Percentiles rank a stretch among this genome's conserved stretches.
phyloP scores from a whole-genome alignment of 176 grass and related monocot genomes.

The Puccinellia tenuiflora region DNA sequence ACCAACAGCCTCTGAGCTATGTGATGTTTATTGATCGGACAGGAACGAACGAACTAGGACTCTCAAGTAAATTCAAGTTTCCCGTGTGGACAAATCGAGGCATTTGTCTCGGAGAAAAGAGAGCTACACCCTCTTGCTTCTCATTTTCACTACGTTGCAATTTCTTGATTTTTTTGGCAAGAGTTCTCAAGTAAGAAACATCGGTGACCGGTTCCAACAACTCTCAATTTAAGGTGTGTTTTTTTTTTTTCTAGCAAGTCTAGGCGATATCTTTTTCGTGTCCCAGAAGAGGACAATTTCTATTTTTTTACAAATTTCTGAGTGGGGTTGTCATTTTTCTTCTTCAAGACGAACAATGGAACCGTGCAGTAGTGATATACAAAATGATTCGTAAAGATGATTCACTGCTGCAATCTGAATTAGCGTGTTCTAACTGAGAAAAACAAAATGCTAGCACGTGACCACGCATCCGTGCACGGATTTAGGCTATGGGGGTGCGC shows the following conservation, averaged over 20 bases:
- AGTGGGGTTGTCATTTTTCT: background rate
- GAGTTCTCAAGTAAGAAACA: background rate
- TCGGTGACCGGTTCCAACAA: background rate
- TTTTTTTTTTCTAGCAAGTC: too few species aligned
- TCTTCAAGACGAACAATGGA: background rate
- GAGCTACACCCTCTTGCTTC: too few species aligned
- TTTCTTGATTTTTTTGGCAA: background rate
- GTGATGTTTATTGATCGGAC: too few species aligned
- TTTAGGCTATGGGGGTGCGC: too few species aligned
- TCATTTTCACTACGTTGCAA: background rate
- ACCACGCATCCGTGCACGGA: too few species aligned
- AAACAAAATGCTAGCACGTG: too few species aligned
- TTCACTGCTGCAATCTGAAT: too few species aligned
- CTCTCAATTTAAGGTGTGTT: background rate
- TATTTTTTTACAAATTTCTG: background rate
- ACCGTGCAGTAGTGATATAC: conserved; percentile 46
- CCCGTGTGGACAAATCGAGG: conserved; percentile 32
- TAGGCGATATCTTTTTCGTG: background rate
- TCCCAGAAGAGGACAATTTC: background rate
- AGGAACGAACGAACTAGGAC: too few species aligned
- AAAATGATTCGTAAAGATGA: conserved; percentile 8
- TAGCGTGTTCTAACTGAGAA: too few species aligned
- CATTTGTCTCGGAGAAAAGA: conserved; percentile 32
- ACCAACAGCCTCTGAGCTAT: too few species aligned
- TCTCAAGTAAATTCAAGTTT: too few species aligned